Conservation (phyloP, 768 basidiomycete genomes). For the Amanita jacksonii region DNA sequence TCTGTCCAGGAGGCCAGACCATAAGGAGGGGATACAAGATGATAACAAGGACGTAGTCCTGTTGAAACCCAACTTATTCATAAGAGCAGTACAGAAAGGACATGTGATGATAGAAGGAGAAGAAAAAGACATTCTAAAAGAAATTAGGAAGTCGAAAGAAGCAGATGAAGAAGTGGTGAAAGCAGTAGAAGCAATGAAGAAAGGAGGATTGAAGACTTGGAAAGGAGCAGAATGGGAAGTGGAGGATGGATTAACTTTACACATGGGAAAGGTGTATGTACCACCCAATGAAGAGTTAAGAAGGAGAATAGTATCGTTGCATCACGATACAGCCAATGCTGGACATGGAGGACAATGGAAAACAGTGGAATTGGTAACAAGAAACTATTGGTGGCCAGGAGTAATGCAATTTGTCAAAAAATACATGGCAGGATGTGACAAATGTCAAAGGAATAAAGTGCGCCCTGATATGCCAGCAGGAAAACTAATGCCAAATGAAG, state of each 20-base stretch:
- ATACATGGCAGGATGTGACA: conserved; percentile 5
- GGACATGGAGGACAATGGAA: conserved; percentile 23
- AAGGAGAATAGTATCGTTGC: conserved; percentile 11
- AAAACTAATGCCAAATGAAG: too few relatives aligned
- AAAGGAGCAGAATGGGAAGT: neutral
- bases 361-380: conserved; percentile 16
- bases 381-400: conserved; percentile 13
- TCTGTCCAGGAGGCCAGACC: conserved; percentile 4
- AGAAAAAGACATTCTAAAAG: too few relatives aligned
- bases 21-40: neutral
- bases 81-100: too few relatives aligned
- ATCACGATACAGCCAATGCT: conserved; percentile 18
- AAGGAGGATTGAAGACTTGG: neutral
- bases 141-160: neutral
- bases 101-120: too few relatives aligned
- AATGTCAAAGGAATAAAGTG: conserved; percentile 2
- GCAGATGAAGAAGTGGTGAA: neutral
- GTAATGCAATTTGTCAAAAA: conserved; percentile 1
- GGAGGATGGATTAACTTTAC: neutral
- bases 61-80: neutral
- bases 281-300: conserved; percentile 13
- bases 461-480: neutral
- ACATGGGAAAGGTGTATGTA: neutral
- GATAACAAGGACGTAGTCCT: neutral
- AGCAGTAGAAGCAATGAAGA: neutral